These are phyloP conservation scores for Dioscorea zingiberensis DNA, from an alignment of 106 monocot genomes.

Conservation along the genomic window DNA sequence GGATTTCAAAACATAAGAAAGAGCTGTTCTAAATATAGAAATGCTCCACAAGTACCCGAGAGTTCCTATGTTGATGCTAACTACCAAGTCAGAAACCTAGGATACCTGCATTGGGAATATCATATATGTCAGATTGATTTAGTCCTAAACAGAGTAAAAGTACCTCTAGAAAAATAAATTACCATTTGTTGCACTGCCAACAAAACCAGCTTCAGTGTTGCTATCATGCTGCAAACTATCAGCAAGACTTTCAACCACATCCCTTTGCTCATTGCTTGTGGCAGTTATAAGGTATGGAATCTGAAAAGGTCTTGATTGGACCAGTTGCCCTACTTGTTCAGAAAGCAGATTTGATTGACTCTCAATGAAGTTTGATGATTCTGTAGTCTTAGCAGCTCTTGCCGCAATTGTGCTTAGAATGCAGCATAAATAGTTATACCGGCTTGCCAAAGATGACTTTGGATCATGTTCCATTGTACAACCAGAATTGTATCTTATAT, in stretches of 20 bases:
- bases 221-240: background rate
- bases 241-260: background rate
- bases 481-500: background rate
- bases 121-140: too few relatives aligned
- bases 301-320: slow-evolving; percentile 12
- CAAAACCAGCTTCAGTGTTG: background rate
- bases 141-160: too few relatives aligned
- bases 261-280: background rate
- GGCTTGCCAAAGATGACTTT: slow-evolving; percentile 8
- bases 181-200: slow-evolving; percentile 1
- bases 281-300: background rate
- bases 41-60: too few relatives aligned
- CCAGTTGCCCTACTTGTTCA: slow-evolving; percentile 20
- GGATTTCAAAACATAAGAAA: too few relatives aligned
- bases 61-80: too few relatives aligned
- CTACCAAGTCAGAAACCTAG: too few relatives aligned
- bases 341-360: slow-evolving; percentile 16
- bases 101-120: too few relatives aligned
- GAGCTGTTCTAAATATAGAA: too few relatives aligned
- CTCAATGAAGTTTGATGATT: slow-evolving; percentile 15
- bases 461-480: background rate
- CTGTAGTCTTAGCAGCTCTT: slow-evolving; percentile 22
- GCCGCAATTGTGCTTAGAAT: slow-evolving; percentile 19
- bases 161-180: background rate
- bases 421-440: slow-evolving; percentile 11